Evolutionary conservation across 306 rosid species (phyloP).

Genomic region (Cucurbita ficifolia): DNA sequence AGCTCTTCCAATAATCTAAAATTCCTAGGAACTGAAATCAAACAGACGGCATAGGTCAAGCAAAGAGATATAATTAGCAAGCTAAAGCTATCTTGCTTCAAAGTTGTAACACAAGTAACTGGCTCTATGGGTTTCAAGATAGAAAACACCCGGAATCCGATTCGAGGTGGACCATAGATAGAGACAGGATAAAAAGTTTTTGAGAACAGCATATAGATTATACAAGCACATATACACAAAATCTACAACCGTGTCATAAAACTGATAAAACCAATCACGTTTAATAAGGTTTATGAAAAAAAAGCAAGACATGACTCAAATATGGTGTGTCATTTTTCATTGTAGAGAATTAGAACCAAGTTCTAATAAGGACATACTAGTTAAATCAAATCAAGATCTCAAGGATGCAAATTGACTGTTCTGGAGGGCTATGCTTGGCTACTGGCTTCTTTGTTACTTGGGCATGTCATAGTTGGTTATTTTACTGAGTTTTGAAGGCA

Average conservation of each 20-base stretch:
- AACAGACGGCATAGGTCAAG: not conserved
- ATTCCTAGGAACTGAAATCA: slow-evolving; percentile 72
- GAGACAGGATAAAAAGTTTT: not conserved
- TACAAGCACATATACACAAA: not conserved
- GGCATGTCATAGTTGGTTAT: not conserved
- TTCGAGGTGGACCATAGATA: not conserved
- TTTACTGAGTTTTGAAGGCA: not conserved
- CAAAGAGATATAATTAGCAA: not conserved
- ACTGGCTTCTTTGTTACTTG: not conserved
- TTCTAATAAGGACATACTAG: not conserved
- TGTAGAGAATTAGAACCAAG: not conserved
- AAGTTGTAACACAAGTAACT: not conserved
- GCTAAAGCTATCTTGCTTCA: not conserved
- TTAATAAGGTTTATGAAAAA: not conserved
- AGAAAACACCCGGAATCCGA: not conserved
- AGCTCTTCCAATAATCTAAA: slow-evolving; percentile 95
- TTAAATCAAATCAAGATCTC: not conserved
- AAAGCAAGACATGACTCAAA: not conserved
- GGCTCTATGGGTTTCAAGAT: not conserved
- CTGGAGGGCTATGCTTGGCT: not conserved
- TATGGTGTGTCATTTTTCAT: not conserved
- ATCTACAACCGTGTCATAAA: not conserved
- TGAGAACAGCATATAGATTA: not conserved
- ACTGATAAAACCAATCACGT: not conserved
- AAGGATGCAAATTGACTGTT: not conserved